Evolutionary conservation across 2,329 filamentous ascomycete species (phyloP), one percentile per base, ranked within the genome.

Genomic region (Colletotrichum liaoningense): DNA sequence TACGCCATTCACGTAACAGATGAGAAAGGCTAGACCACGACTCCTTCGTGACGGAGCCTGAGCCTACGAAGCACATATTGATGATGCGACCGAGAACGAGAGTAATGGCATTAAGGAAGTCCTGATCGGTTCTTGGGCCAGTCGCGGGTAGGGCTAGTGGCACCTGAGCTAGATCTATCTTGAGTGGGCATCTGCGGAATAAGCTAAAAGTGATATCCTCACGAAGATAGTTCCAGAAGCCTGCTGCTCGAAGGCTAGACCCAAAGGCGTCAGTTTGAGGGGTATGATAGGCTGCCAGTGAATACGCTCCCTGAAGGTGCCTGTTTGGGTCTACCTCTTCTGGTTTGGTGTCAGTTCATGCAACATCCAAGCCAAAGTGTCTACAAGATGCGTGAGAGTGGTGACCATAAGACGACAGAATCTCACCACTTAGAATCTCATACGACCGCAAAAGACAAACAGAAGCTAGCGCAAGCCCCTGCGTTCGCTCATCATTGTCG

Each of bases 171-270:
- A 85, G 65, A 22, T 84, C 79, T 67, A 87, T 85, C 74, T 86
- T 86, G 1, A 87, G 75, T 0, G 80, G 80, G 26, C 83, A 84
- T 6, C 79, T 77, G 49, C 84, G 79, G 54, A 86, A 86, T 1
- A 88, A 76, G n/a, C 86, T 86, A n/a, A 87, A 86, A 0, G 87
- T 88, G n/a, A 88, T 88, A 49, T 88, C 86, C 76, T 88, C 86
- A 1, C 86, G 82, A 0, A 88, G 80, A 66, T 87, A 87, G 72
- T 88, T 88, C 86, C 86, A 88, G 67, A 86, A 85, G 0, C 86
- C 86, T 1, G 86, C 83, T 4, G 80, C 79, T 2, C 82, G 74
- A 0, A 88, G 75, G 0, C 80, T 79, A 3, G 77, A 71, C 0
- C 77, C 75, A 1, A 77, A 54, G 0, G 77, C 73, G 3, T 76